Base-by-base conservation (phyloP, 495 filamentous ascomycete species). In the Cryomyces minteri region DNA sequence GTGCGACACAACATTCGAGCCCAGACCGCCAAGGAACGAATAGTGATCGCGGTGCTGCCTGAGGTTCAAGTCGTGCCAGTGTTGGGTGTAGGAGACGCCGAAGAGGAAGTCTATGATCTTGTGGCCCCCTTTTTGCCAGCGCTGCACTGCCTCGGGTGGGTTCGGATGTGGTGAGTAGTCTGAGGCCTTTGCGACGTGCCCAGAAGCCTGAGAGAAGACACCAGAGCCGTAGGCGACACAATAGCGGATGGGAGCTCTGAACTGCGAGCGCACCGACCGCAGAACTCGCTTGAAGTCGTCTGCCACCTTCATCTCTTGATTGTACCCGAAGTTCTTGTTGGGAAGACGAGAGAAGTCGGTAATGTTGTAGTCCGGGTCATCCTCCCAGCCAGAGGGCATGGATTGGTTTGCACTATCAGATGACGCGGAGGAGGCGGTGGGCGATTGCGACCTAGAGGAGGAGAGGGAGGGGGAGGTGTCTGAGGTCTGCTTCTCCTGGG, bases 41-140 rank as follows among this genome's bases (percentile, higher is more conserved):
- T 98, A 98, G 62, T 98, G 90, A 57, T 92, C 76, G 7, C 83
- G 80, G 55, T 98, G 84, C 55, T 94, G 81, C 43, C 67, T 64
- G 31, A 98, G 67, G 59, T 98, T 98, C 40, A 98, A 63, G 14
- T 78, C 81, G 64, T 98, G 90, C 87, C 88, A 98, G 62, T 98
- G 90, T 57, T 98, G 83, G 4, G 84, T 87, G 60, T 94, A 83
- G 5, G 81, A 84, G 9, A 96, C 88, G 32, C 90, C 92, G 52
- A 96, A 94, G 46, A 98, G 92, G 55, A 96, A 90, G 60, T 98
- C 90, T 52, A 98, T 94, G 82, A 96, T 92, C 62, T 95, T 95
- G 6, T 80, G 83, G 1, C 76, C 78, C 36, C 83, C 83, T 54
- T 82, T 76, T 57, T 95, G 88, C 50, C 83, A 81, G 33, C 80